Percentiles rank a stretch among this genome's conserved stretches.
These are phyloP conservation scores for Saccharomycopsis babjevae DNA, from an alignment of 805 yeast species.

Conservation along the genomic window DNA sequence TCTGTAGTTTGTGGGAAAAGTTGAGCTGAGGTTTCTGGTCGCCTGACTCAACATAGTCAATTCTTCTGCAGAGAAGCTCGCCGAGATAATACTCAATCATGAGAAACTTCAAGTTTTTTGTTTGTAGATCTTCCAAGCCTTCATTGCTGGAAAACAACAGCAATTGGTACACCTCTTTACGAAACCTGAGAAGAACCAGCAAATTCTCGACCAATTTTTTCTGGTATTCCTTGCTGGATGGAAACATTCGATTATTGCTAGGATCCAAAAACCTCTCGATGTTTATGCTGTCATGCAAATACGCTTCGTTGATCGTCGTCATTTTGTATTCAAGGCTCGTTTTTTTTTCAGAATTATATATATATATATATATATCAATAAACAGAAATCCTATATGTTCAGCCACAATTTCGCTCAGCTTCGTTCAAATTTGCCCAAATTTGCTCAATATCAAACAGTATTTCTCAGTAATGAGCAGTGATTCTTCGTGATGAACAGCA, in stretches of 20 bases:
- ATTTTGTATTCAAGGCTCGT: not conserved
- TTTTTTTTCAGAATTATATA: not conserved
- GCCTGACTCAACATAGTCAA: constrained; percentile 14
- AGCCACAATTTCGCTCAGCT: too few species aligned
- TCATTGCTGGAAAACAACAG: constrained; percentile 68
- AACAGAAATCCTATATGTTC: not conserved
- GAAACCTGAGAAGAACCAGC: not conserved
- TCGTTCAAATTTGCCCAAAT: too few species aligned
- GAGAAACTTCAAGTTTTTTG: constrained; percentile 51
- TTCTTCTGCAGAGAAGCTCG: constrained; percentile 23
- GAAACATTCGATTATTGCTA: not conserved
- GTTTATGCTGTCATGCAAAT: not conserved
- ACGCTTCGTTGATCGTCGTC: not conserved
- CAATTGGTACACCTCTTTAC: constrained; percentile 31
- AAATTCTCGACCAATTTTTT: not conserved
- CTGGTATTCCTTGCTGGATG: constrained; percentile 3
- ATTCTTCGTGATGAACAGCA: too few species aligned
- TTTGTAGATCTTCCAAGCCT: constrained; percentile 53
- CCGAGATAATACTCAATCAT: constrained; percentile 54
- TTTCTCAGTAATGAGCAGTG: too few species aligned
- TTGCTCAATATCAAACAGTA: too few species aligned
- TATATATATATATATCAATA: not conserved
- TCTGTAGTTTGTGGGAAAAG: constrained; percentile 22
- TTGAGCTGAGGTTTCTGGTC: constrained; percentile 7
- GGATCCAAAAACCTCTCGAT: not conserved